These are phyloP conservation scores for Magnaporthiopsis incrustans DNA, from an alignment of 2,329 filamentous ascomycete species.

Conservation along the genomic window DNA sequence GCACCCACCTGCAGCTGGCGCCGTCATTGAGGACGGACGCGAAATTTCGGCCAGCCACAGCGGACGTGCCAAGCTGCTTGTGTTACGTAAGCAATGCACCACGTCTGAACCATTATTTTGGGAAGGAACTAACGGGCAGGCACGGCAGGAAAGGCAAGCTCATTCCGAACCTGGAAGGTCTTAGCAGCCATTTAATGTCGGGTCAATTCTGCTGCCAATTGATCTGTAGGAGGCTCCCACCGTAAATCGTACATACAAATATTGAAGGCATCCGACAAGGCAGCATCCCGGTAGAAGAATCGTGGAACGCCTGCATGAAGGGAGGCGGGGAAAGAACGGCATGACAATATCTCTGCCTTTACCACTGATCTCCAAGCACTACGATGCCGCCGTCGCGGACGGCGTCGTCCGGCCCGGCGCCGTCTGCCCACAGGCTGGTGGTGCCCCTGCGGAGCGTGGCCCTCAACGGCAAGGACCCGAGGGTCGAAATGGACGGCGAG, in stretches of 20 bases:
- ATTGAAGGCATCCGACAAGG: not conserved
- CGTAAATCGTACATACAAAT: too few relatives aligned
- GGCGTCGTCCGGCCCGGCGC: not conserved
- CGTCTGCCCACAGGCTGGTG: slow-evolving; percentile 3
- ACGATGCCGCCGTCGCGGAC: not conserved
- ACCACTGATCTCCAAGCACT: not conserved
- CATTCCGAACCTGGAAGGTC: not conserved
- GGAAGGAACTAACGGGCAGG: not conserved
- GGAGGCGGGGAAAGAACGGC: not conserved
- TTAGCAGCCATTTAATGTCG: too few relatives aligned
- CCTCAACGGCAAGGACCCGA: slow-evolving; percentile 1
- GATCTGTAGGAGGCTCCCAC: too few relatives aligned
- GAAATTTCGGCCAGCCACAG: not conserved
- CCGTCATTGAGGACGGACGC: not conserved
- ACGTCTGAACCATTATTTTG: not conserved
- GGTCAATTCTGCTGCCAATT: too few relatives aligned
- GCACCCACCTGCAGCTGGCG: not conserved
- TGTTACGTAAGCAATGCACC: not conserved
- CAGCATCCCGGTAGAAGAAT: not conserved
- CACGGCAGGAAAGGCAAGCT: too few relatives aligned
- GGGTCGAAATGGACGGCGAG: slow-evolving; percentile 1
- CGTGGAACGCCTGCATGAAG: not conserved
- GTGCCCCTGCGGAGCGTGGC: slow-evolving; percentile 4
- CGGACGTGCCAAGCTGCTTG: not conserved
- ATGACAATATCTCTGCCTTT: not conserved